Conservation (phyloP, 495 filamentous ascomycete genomes). For the Penicillium taxi region DNA sequence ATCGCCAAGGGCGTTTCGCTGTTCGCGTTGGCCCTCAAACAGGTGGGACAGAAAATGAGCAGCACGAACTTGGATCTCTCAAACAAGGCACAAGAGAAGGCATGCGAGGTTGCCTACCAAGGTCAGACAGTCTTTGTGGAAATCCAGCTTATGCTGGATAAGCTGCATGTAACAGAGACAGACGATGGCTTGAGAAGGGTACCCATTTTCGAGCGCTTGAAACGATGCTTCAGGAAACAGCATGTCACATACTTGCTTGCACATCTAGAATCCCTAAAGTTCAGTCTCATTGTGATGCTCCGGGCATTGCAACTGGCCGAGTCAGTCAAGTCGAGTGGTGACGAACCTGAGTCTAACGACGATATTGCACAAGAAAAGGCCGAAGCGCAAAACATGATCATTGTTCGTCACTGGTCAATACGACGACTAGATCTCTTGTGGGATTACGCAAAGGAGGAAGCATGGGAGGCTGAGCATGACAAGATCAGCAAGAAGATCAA, state of each 20-base stretch:
- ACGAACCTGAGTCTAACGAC: background rate
- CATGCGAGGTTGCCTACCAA: constrained; percentile 33
- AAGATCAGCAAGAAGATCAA: constrained; percentile 24
- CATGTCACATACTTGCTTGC: constrained; percentile 39
- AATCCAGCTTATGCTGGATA: constrained; percentile 39
- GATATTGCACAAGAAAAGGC: constrained; percentile 34
- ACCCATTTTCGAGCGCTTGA: constrained; percentile 31
- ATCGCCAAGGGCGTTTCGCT: constrained; percentile 41
- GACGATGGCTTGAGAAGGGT: constrained; percentile 22
- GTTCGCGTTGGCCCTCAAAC: constrained; percentile 38
- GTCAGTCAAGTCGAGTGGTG: constrained; percentile 9
- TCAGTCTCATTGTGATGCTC: constrained; percentile 37
- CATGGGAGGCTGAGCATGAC: constrained; percentile 20
- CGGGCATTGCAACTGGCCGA: constrained; percentile 34
- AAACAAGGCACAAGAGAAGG: constrained; percentile 29
- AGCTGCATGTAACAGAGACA: constrained; percentile 28
- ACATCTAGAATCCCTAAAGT: constrained; percentile 38
- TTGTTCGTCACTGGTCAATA: constrained; percentile 38
- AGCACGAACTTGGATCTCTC: constrained; percentile 20
- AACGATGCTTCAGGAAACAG: constrained; percentile 39
- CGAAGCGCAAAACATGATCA: constrained; percentile 41
- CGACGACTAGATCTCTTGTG: constrained; percentile 35
- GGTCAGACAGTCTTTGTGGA: constrained; percentile 37
- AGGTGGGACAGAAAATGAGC: constrained; percentile 29
- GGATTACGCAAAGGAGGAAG: constrained; percentile 32